A percentile compares a stretch with the other conserved stretches of the same genome.
Conservation (phyloP, 208 protist genomes). For the Paratrypanosoma confusum region DNA sequence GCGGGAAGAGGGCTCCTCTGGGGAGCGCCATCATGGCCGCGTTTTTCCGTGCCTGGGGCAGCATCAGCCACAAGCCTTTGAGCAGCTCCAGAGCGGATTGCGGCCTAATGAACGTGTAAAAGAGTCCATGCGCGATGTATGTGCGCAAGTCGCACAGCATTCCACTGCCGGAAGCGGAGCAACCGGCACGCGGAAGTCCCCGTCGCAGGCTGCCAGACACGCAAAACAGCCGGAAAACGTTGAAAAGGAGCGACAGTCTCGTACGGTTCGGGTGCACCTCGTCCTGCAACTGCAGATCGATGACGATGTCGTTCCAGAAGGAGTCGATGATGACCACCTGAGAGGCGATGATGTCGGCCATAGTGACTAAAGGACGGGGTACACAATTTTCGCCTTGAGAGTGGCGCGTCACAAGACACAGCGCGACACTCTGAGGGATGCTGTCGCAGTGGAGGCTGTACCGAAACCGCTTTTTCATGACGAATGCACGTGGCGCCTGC, state of each 20-base stretch:
- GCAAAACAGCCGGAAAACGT: conserved; percentile 64
- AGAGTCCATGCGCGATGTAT: conserved; percentile 80
- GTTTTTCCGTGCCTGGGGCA: conserved; percentile 63
- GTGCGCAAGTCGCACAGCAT: conserved; percentile 64
- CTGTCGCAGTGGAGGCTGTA: conserved; percentile 27
- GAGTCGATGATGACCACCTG: conserved; percentile 26
- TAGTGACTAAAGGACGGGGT: conserved; percentile 18
- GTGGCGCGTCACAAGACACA: conserved; percentile 60
- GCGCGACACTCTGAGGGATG: conserved; percentile 35
- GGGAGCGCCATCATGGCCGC: conserved; percentile 50
- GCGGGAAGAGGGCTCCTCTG: conserved; percentile 62
- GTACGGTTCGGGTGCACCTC: conserved; percentile 63
- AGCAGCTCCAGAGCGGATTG: conserved; percentile 42
- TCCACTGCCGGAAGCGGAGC: conserved; percentile 44
- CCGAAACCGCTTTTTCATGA: conserved; percentile 61
- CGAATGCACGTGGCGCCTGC: conserved; percentile 15
- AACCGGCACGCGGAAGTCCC: conserved; percentile 52
- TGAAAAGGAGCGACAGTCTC: conserved; percentile 59
- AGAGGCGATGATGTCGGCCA: conserved; percentile 31
- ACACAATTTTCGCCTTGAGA: conserved; percentile 3
- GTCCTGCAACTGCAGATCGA: conserved; percentile 71
- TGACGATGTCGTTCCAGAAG: conserved; percentile 62
- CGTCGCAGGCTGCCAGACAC: conserved; percentile 57
- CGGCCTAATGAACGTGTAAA: conserved; percentile 71
- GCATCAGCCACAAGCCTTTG: conserved; percentile 51